These are phyloP conservation scores for Solanum infundibuliforme DNA, from an alignment of 257 asterid genomes.

Conservation along the genomic window DNA sequence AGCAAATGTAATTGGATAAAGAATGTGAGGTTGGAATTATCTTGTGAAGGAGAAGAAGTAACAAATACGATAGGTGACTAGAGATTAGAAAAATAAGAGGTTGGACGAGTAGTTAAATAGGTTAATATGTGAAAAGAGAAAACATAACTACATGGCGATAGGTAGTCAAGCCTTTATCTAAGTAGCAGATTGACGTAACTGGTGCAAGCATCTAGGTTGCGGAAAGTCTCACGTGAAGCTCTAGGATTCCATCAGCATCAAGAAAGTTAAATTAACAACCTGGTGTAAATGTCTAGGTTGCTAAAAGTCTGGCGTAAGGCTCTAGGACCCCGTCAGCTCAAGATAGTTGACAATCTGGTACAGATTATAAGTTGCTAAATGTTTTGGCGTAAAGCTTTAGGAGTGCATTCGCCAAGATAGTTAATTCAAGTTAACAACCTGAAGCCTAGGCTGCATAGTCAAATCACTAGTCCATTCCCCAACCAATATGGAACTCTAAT, in stretches of 20 bases:
- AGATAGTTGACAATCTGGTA: background rate
- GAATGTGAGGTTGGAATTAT: background rate
- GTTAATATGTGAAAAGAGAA: background rate
- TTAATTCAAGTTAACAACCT: background rate
- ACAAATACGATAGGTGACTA: background rate
- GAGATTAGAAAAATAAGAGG: background rate
- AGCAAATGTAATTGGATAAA: background rate
- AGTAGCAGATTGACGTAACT: background rate
- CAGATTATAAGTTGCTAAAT: background rate
- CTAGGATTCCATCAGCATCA: background rate
- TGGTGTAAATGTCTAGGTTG: background rate
- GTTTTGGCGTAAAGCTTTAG: background rate
- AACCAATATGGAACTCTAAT: background rate
- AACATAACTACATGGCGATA: background rate
- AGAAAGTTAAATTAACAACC: background rate
- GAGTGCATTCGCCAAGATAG: background rate
- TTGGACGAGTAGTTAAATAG: background rate
- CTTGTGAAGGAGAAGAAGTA: background rate
- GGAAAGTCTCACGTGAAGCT: background rate
- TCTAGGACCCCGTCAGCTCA: background rate
- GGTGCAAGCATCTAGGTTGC: background rate
- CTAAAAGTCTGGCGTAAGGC: background rate
- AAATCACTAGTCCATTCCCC: background rate
- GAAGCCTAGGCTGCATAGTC: no score
- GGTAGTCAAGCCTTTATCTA: background rate